Percentiles rank a stretch among this genome's conserved stretches.
phyloP scores from a whole-genome alignment of 495 filamentous ascomycete genomes.

The Podospora anserina region DNA sequence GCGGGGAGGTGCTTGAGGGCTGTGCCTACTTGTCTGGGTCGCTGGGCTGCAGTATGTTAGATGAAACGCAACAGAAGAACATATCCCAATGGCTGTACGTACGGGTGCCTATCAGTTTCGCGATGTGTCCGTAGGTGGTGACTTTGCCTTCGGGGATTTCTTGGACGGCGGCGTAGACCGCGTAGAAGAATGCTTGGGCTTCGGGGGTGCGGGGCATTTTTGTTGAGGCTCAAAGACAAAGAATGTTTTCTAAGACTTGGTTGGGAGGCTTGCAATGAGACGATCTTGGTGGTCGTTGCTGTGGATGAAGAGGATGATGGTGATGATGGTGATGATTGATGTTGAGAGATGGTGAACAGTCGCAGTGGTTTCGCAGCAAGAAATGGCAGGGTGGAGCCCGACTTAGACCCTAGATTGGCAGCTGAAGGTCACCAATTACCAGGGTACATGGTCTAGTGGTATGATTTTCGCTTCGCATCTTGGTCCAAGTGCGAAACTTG shows the following conservation, averaged over 20 bases:
- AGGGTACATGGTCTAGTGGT: slow-evolving; percentile 3
- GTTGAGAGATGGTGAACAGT: neutral
- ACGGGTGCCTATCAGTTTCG: slow-evolving; percentile 75
- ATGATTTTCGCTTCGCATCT: slow-evolving; percentile 1
- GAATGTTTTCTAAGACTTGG: no score
- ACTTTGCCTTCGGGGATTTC: slow-evolving; percentile 80
- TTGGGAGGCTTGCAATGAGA: neutral
- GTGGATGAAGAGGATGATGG: neutral
- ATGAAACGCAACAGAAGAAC: neutral
- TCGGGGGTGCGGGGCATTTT: slow-evolving; percentile 75
- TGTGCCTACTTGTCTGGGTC: slow-evolving; percentile 79
- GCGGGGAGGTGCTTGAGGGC: slow-evolving; percentile 79
- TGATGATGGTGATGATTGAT: neutral
- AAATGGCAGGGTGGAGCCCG: neutral
- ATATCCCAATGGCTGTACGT: slow-evolving; percentile 32
- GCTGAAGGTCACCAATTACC: neutral
- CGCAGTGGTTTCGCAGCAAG: neutral
- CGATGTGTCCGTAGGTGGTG: slow-evolving; percentile 88
- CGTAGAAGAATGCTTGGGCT: slow-evolving; percentile 76
- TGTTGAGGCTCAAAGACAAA: neutral
- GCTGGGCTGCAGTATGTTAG: slow-evolving; percentile 48
- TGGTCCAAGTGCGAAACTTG: neutral
- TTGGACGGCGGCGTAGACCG: slow-evolving; percentile 79
- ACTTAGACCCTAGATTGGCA: neutral
- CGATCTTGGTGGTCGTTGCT: neutral